A percentile compares a stretch with the other conserved stretches of the same genome.
These are phyloP conservation scores for Capsella bursapastoris DNA, from an alignment of 345 rosid species.

Conservation along the genomic window DNA sequence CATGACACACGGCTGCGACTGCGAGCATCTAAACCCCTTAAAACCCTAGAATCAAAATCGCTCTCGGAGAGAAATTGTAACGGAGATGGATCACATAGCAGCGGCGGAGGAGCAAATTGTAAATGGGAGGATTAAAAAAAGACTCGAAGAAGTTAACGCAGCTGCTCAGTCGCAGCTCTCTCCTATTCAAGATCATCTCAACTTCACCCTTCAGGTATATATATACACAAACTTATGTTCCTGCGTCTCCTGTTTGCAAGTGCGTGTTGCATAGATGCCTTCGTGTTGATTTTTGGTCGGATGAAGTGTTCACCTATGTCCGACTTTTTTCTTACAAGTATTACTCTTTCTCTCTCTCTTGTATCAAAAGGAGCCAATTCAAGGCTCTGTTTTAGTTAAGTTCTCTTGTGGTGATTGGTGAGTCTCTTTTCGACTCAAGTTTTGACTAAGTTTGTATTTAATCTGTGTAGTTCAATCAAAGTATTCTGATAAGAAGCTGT, in stretches of 20 bases:
- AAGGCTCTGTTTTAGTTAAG: background rate
- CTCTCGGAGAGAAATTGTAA: constrained; percentile 3
- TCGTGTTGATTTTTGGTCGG: background rate
- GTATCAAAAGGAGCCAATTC: background rate
- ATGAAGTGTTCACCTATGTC: background rate
- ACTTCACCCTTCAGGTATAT: constrained; percentile 83
- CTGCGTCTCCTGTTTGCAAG: background rate
- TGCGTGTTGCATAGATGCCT: background rate
- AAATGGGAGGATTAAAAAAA: constrained; percentile 68
- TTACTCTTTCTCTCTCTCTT: no score
- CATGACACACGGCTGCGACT: background rate
- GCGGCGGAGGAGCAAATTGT: constrained; percentile 68
- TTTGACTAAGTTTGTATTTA: background rate
- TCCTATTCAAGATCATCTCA: constrained; percentile 80
- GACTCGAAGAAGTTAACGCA: constrained; percentile 62
- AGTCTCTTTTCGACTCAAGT: background rate
- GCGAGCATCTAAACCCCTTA: constrained; percentile 32
- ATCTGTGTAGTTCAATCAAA: background rate
- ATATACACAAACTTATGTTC: background rate
- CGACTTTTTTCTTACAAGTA: no score
- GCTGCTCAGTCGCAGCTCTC: constrained; percentile 77
- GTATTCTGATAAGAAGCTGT: background rate
- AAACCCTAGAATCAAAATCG: constrained; percentile 34
- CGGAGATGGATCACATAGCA: constrained; percentile 66
- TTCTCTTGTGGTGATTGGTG: background rate